A percentile compares a stretch with the other conserved stretches of the same genome.
Evolutionary conservation across 148 eudicot species (phyloP).

Genomic region (Rhododendron griersonianum): DNA sequence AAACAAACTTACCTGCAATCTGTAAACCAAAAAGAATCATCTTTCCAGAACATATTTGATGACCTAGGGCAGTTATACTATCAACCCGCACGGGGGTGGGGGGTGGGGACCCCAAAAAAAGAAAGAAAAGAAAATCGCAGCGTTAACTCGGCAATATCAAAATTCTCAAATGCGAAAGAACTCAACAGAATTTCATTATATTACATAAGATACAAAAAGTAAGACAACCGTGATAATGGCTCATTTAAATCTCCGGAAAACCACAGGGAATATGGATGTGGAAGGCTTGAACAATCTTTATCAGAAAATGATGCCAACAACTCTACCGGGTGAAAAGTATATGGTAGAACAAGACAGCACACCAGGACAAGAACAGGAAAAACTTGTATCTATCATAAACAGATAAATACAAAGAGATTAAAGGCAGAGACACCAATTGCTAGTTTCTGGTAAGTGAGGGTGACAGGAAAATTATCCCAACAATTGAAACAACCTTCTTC

Average conservation of each 20-base stretch:
- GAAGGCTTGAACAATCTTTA: background rate
- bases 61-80: background rate
- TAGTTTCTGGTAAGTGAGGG: background rate
- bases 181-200: background rate
- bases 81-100: background rate
- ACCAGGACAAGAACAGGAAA: background rate
- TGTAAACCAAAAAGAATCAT: slow-evolving; percentile 18
- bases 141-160: background rate
- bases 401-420: background rate
- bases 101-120: background rate
- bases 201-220: background rate
- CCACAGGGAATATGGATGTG: background rate
- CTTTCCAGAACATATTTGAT: background rate
- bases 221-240: background rate
- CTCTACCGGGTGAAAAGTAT: background rate
- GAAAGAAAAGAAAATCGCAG: background rate
- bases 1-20: slow-evolving; percentile 73
- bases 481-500: background rate
- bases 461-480: background rate
- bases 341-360: background rate
- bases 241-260: background rate
- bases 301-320: background rate
- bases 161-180: background rate
- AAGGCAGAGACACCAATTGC: background rate
- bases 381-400: background rate